phyloP scores from a whole-genome alignment of 1,139 yeast species.

The Taiozyma onychis region DNA sequence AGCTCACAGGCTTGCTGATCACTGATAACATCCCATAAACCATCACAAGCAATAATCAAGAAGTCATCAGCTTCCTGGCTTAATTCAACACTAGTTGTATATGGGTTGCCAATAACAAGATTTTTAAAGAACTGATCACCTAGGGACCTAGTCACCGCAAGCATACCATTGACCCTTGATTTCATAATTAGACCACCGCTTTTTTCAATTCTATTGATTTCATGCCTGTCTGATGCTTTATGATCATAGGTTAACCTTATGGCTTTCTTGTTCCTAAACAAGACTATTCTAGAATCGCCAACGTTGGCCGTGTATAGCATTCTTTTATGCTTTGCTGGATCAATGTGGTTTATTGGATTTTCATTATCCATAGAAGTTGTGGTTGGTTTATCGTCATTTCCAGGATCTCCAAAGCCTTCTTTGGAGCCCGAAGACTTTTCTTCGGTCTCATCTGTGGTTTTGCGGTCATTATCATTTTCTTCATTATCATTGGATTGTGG shows the following conservation, averaged over 20 bases:
- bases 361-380: not conserved
- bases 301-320: conserved; percentile 92
- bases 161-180: conserved; percentile 90
- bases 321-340: conserved; percentile 44
- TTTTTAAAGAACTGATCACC: conserved; percentile 96
- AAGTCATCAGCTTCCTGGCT: conserved; percentile 54
- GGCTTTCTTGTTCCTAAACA: conserved; percentile 69
- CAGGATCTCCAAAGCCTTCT: conserved; percentile 3
- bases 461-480: conserved; percentile 4
- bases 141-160: conserved; percentile 89
- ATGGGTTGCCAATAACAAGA: conserved; percentile 85
- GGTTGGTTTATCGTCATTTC: conserved; percentile 2
- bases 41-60: conserved; percentile 88
- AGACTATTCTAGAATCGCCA: conserved; percentile 85
- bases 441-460: not conserved
- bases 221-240: conserved; percentile 80
- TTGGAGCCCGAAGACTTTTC: not conserved
- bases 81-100: conserved; percentile 83
- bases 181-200: conserved; percentile 87
- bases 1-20: conserved; percentile 78
- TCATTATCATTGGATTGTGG: conserved; percentile 4
- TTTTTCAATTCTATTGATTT: conserved; percentile 66
- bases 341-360: conserved; percentile 3
- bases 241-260: conserved; percentile 87
- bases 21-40: conserved; percentile 87